Evolutionary conservation across 768 basidiomycete genomes (phyloP), one percentile per base, ranked within the genome.

Genomic region (Phaffia australis): DNA sequence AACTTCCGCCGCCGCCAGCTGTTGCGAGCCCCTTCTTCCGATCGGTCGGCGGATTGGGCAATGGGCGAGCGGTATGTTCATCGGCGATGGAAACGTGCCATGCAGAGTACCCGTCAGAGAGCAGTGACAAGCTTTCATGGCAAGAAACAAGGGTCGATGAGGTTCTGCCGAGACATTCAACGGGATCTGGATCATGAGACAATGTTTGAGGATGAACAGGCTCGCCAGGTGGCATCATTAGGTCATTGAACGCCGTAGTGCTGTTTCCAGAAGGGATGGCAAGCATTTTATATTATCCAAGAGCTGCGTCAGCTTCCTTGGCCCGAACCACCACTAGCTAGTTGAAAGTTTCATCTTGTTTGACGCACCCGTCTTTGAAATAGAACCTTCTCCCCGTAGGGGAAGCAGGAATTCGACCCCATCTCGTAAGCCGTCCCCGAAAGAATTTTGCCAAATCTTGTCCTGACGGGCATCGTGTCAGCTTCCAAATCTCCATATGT

Each of bases 401-500:
- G 21, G 54, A 1, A 16, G 62, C 32, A 14, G 50, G 51, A 21
- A 63, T 54, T 3, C 52, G 23, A 4, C 62, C 50, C 18, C 52
- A 42, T 3, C n/a, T 23, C 16, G 5, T 54, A 35, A 63, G 54
- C 30, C 54, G 62, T 3, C 62, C 62, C 23, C 51, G 8, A 19
- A 3, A 1, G 8, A 54, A 19, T 3, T 8, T 4, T 23, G 7
- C 9, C 3, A 25, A 57, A n/a, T 32, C 27, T 25, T n/a, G 56
- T 29, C 27, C 27, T 9, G 25, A 32, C 6, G 19, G 23, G 7
- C 15, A 25, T 50, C 47, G 60, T 42, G 11, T 42, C 35, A 30
- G 50, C 27, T 55, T 23, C 62, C 62, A 63, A 30, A 63, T 50
- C 51, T 63, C 62, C 30, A 63, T 49, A 14, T 63, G n/a, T 50